phyloP scores from a whole-genome alignment of 805 yeast genomes.

The Monosporozyma aquatica region DNA sequence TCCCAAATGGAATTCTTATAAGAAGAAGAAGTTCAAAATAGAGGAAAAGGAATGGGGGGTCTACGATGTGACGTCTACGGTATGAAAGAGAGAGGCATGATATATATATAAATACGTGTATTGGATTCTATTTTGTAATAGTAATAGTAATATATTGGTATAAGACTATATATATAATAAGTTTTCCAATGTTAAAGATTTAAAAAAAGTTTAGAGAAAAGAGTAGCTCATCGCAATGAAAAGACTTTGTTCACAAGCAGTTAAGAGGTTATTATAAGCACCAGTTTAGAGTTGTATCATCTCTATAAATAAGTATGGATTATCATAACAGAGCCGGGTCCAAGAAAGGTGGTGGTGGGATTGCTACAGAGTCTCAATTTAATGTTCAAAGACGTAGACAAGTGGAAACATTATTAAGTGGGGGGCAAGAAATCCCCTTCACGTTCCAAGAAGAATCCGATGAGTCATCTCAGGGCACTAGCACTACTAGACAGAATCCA shows the following conservation, averaged over 20 bases:
- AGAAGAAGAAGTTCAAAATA: slow-evolving; percentile 17
- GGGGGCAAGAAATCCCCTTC: slow-evolving; percentile 31
- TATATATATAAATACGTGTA: background rate
- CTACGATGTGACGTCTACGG: slow-evolving; percentile 3
- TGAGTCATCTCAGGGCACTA: too few relatives aligned
- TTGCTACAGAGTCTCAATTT: slow-evolving; percentile 64
- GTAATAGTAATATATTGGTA: too few relatives aligned
- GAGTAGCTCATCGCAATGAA: too few relatives aligned
- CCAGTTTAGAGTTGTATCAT: too few relatives aligned
- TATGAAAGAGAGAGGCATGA: background rate
- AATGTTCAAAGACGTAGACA: slow-evolving; percentile 63
- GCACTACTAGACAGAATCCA: slow-evolving; percentile 45
- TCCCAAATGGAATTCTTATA: slow-evolving; percentile 33
- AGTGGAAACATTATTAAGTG: slow-evolving; percentile 48
- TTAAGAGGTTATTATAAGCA: too few relatives aligned
- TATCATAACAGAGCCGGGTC: slow-evolving; percentile 85
- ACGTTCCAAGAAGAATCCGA: slow-evolving; percentile 36
- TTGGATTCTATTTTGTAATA: background rate
- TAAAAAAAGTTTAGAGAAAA: too few relatives aligned
- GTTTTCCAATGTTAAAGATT: too few relatives aligned
- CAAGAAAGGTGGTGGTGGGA: slow-evolving; percentile 84
- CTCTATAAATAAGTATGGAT: too few relatives aligned
- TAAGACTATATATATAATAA: too few relatives aligned
- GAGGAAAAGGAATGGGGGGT: slow-evolving; percentile 25
- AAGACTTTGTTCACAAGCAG: too few relatives aligned